Evolutionary conservation across 306 rosid genomes (phyloP).

Genomic region (Carpinus fangiana): DNA sequence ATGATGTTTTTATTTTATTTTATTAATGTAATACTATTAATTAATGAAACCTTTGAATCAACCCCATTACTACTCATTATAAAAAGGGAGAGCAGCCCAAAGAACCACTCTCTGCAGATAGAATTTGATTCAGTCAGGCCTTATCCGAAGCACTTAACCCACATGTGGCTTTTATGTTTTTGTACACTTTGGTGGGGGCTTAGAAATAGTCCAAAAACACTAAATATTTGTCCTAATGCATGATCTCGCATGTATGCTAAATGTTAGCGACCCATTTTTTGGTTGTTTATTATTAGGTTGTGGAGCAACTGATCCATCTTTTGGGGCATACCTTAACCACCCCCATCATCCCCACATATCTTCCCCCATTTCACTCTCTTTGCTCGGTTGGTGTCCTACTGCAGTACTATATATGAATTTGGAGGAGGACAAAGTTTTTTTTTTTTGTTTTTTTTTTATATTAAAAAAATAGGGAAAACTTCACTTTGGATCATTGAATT

Average conservation of each 20-base stretch:
- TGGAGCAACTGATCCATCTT: slow-evolving; percentile 20
- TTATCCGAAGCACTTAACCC: not conserved
- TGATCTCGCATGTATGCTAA: not conserved
- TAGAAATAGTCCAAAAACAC: not conserved
- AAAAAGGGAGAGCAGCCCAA: not conserved
- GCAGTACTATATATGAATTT: slow-evolving; percentile 24
- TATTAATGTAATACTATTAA: no score
- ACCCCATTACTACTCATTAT: no score
- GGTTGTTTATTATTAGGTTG: not conserved
- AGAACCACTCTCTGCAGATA: not conserved
- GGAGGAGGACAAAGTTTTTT: slow-evolving; percentile 32
- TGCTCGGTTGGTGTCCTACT: slow-evolving; percentile 56
- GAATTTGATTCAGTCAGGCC: not conserved
- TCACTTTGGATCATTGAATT: no score
- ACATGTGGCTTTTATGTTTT: not conserved
- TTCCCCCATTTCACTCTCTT: not conserved
- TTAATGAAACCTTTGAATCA: no score
- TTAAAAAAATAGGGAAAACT: no score
- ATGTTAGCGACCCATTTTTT: not conserved
- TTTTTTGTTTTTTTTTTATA: no score
- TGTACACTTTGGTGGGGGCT: not conserved
- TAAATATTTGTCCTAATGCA: not conserved
- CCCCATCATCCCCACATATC: slow-evolving; percentile 39
- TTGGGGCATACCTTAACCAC: slow-evolving; percentile 28
- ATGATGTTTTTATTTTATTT: no score